These are phyloP conservation scores for Diplodia corticola DNA, from an alignment of 2,329 filamentous ascomycete genomes.

Conservation along the genomic window DNA sequence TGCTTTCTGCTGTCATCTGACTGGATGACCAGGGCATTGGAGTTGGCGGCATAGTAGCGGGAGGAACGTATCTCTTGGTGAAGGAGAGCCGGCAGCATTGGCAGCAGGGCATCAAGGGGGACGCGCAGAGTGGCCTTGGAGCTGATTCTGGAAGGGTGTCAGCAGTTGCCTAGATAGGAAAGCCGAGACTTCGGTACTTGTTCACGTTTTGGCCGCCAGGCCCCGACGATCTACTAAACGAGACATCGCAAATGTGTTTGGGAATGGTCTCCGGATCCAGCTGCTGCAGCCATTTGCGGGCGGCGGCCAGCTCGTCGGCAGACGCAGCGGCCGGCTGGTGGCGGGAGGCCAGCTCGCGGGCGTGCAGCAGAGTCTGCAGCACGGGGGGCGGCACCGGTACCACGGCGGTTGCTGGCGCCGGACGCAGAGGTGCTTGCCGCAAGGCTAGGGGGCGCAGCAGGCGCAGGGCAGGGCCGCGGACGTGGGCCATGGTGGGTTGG, in stretches of 20 bases:
- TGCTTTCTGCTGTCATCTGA: constrained; percentile 65
- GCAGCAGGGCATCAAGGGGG: constrained; percentile 53
- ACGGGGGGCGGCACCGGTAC: not conserved
- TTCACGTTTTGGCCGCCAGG: constrained; percentile 70
- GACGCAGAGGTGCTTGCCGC: not conserved
- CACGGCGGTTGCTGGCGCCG: not conserved
- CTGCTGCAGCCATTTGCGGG: constrained; percentile 58
- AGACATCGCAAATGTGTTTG: constrained; percentile 57
- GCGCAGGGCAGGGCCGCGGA: not conserved
- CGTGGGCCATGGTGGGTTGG: not conserved
- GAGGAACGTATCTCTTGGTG: constrained; percentile 54
- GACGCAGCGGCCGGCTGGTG: not conserved
- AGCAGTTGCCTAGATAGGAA: constrained; percentile 14
- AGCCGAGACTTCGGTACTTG: constrained; percentile 51
- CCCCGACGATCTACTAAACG: constrained; percentile 64
- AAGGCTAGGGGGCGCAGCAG: not conserved
- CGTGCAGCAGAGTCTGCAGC: not conserved
- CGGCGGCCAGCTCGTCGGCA: constrained; percentile 41
- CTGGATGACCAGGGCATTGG: constrained; percentile 60
- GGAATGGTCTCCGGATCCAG: constrained; percentile 58
- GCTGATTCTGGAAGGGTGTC: constrained; percentile 54
- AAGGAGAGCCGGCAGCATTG: constrained; percentile 55
- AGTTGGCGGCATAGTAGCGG: constrained; percentile 57
- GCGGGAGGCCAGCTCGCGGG: not conserved
- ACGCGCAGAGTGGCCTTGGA: constrained; percentile 66